Evolutionary conservation across 2,329 filamentous ascomycete genomes (phyloP), one percentile per base, ranked within the genome.

Genomic region (Cordyceps sp.): DNA sequence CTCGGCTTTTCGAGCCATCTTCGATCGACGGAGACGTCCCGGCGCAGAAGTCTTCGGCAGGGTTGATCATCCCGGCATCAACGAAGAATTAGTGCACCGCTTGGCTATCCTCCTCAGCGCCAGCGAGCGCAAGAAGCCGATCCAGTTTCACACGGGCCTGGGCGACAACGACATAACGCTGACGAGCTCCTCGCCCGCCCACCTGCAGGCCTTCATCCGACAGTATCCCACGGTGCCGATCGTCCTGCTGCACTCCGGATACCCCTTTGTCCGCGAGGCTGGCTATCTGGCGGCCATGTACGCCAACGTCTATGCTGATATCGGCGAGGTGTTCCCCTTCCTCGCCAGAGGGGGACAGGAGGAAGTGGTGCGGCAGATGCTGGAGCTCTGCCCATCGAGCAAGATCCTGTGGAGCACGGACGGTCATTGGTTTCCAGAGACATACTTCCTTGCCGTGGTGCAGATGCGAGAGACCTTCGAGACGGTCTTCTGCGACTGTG

Each of bases 111-210:
- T 73, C 19, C 64, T 88, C 32, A 52, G 58, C 8, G 50, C 48
- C 14, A 49, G 48, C 4, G 52, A 54, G 2, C 42, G 52, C 35
- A 69, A 68, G 35, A 90, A 88, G 47, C 80, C 82, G 0, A 59
- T 92, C 10, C 83, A 92, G 45, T 79, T 93, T 40, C 83, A 92
- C 45, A 90, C 81, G 0, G 82, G 82, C 0, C 62, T 90, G 0
- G 82, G 83, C 1, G 83, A 90, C 45, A 80, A 76, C 41, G 82
- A 90, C 43, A 78, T 90, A 31, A 68, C 62, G 5, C 58, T 92
- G 18, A 57, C 70, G 3, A 68, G 66, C 31, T 69, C 81, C 0
- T 88, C 83, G 26, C 82, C 84, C 1, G 70, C 80, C 1, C 74
- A 80, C 42, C 57, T 93, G 17, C 81, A 92, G 45, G 57, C 64